These are phyloP conservation scores for Boehmeria nivea DNA, from an alignment of 306 rosid species.

Conservation along the genomic window DNA sequence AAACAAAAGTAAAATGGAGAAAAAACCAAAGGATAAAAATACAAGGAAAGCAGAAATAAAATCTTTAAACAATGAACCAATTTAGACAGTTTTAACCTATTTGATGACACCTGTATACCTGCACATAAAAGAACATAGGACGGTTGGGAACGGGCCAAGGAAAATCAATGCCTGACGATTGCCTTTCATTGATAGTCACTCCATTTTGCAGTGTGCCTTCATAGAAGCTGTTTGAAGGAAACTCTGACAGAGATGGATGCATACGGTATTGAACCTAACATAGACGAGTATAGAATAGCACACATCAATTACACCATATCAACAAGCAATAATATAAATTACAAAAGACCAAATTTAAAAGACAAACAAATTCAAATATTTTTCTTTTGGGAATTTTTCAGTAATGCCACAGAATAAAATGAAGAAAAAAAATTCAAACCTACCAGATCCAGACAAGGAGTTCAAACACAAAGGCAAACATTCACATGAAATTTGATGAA, in stretches of 20 bases:
- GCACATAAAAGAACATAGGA: conserved; percentile 98
- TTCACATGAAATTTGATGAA: too few relatives aligned
- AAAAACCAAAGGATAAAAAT: neutral
- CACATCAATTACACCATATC: neutral
- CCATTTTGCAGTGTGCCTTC: conserved; percentile 99
- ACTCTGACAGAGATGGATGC: conserved; percentile 97
- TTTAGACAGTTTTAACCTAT: neutral
- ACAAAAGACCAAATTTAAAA: neutral
- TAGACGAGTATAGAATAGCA: conserved; percentile 15
- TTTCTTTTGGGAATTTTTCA: too few relatives aligned
- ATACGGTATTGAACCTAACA: conserved; percentile 97
- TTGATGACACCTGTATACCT: conserved; percentile 43
- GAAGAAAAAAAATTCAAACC: too few relatives aligned
- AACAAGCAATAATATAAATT: neutral
- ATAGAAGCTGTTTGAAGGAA: conserved; percentile 96
- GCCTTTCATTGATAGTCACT: conserved; percentile 94
- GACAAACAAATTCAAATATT: neutral
- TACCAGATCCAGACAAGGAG: too few relatives aligned
- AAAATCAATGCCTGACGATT: conserved; percentile 89
- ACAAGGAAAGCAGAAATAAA: neutral
- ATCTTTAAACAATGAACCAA: neutral
- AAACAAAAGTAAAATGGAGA: neutral
- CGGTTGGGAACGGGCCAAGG: conserved; percentile 99
- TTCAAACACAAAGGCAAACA: too few relatives aligned
- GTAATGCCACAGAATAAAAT: too few relatives aligned